These are phyloP conservation scores for Neophaeococcomyces mojaviensis DNA, from an alignment of 2,329 filamentous ascomycete species.

Conservation along the genomic window DNA sequence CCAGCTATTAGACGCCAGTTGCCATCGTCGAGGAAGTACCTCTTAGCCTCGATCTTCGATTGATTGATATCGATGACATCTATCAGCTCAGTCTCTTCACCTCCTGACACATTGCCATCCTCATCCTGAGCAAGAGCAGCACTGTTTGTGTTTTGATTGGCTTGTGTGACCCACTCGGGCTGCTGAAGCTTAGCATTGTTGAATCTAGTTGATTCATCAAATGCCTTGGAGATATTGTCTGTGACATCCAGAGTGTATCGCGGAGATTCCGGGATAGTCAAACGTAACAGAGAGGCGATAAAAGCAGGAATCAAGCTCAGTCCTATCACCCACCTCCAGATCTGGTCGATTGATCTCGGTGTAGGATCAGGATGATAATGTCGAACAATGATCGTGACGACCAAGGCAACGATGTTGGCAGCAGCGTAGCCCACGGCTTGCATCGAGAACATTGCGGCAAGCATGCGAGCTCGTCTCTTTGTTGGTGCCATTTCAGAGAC, in stretches of 20 bases:
- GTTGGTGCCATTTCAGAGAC: conserved; percentile 1
- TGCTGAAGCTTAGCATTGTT: background rate
- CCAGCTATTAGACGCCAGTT: background rate
- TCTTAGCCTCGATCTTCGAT: background rate
- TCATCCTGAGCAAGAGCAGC: background rate
- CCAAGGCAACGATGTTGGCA: background rate
- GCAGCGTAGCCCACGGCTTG: background rate
- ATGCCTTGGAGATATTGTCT: background rate
- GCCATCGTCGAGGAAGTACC: background rate
- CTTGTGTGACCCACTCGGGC: background rate
- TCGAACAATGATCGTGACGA: background rate
- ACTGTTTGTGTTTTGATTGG: background rate
- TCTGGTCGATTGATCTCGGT: conserved; percentile 1
- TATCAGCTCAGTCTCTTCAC: background rate
- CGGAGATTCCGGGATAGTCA: conserved; percentile 2
- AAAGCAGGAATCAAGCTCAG: conserved; percentile 1
- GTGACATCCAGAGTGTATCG: conserved; percentile 4
- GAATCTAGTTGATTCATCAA: conserved; percentile 1
- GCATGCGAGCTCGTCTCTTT: background rate
- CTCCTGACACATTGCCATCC: background rate
- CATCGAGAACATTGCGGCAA: background rate
- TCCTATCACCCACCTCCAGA: conserved; percentile 3
- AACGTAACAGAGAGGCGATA: background rate
- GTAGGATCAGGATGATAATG: background rate
- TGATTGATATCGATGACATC: background rate